These are phyloP conservation scores for Clathrus columnatus DNA, from an alignment of 768 basidiomycete species.

Conservation along the genomic window DNA sequence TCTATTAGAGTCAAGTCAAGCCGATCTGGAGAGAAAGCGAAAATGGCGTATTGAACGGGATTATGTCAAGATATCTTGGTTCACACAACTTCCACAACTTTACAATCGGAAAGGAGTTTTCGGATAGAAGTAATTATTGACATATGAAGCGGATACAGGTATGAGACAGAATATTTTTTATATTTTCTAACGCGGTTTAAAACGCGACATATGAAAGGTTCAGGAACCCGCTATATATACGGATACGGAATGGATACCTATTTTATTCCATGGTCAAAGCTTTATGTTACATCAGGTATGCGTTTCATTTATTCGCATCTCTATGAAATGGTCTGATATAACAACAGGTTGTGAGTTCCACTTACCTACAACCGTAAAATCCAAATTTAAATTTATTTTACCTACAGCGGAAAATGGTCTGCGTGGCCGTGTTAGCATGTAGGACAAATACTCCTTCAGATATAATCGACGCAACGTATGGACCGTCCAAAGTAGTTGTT, in stretches of 20 bases:
- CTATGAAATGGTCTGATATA: neutral
- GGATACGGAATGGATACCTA: conserved; percentile 90
- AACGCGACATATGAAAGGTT: conserved; percentile 36
- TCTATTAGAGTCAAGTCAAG: conserved; percentile 37
- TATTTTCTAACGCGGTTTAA: neutral
- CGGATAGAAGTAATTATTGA: conserved; percentile 75
- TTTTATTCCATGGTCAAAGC: conserved; percentile 91
- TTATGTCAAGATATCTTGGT: conserved; percentile 63
- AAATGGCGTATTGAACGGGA: conserved; percentile 52
- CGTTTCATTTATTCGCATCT: conserved; percentile 12
- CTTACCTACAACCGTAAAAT: conserved; percentile 7
- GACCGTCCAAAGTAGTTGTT: conserved; percentile 65
- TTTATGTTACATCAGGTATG: conserved; percentile 98
- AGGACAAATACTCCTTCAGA: conserved; percentile 67
- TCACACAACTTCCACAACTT: conserved; percentile 99
- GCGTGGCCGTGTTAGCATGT: conserved; percentile 67
- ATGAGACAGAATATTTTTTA: no score
- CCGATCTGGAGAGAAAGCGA: conserved; percentile 59
- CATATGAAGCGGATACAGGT: conserved; percentile 86
- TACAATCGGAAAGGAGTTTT: conserved; percentile 85
- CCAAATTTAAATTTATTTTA: neutral
- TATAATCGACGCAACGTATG: conserved; percentile 79
- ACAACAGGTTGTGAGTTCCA: neutral
- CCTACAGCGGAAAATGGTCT: conserved; percentile 92
- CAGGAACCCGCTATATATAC: conserved; percentile 83